Conservation (phyloP, 2,329 filamentous ascomycete species). For the Bipolaris cookei region DNA sequence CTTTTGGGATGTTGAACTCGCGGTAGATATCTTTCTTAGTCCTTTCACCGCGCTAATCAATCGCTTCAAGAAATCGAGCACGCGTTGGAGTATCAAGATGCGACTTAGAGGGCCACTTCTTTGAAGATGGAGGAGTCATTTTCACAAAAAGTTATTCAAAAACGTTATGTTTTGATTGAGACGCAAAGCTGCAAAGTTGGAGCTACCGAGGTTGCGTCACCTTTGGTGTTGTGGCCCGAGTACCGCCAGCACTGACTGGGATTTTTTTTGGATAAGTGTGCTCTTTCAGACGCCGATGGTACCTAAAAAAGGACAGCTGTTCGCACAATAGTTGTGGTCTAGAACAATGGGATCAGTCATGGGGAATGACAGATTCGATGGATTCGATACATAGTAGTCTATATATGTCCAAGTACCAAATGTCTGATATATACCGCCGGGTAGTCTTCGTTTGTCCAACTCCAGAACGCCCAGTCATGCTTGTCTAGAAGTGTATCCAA, state of each 20-base stretch:
- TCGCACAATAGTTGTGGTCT: slow-evolving; percentile 6
- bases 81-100: slow-evolving; percentile 1
- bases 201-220: too few relatives aligned
- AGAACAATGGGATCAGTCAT: not conserved
- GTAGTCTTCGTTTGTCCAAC: slow-evolving; percentile 26
- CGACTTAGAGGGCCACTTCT: not conserved
- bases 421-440: slow-evolving; percentile 21
- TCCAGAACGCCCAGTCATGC: slow-evolving; percentile 34
- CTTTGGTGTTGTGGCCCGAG: not conserved
- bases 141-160: not conserved
- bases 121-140: not conserved
- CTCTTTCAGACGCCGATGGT: slow-evolving; percentile 12
- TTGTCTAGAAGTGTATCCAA: slow-evolving; percentile 24
- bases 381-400: not conserved
- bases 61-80: not conserved
- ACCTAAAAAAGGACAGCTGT: slow-evolving; percentile 1
- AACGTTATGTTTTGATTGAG: not conserved
- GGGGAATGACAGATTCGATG: not conserved
- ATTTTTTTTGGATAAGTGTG: slow-evolving; percentile 2
- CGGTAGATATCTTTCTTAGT: not conserved
- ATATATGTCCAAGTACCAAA: slow-evolving; percentile 10
- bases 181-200: not conserved
- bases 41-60: not conserved
- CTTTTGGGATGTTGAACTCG: not conserved
- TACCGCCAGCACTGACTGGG: too few relatives aligned